Base-by-base conservation (phyloP, 805 yeast genomes). In the Kuraishia cidri region DNA sequence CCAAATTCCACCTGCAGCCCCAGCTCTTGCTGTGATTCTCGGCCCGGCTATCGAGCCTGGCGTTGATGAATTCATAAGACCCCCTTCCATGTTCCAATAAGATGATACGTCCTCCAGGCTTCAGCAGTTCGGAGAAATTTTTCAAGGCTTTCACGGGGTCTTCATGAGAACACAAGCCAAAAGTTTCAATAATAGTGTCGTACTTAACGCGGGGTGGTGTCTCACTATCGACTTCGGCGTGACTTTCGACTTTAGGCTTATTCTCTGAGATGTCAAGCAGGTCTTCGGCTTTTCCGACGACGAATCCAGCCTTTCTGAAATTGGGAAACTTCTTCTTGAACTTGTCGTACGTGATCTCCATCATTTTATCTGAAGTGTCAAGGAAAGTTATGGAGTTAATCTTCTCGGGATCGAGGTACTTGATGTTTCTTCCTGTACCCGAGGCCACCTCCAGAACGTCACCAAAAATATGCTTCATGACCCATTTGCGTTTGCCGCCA, bases 1-100 rank as follows among this genome's bases (percentile, higher is more conserved):
- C 97, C 41, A 92, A 62, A 51, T 92, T 92, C 97, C 97, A 92
- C 49, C 97, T 66, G 56, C 98, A 92, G 1, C 96, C 98, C 97
- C 97, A 92, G 3, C 79, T 75, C 37, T 80, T 73, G 60, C 88
- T 72, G 56, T 96, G 79, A 44, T 75, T 72, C 39, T 75, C 87
- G 3, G 96, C 88, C 40, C 92, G 67, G 38, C 74, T 72, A 54
- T 92, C 97, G 53, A 92, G 63, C 35, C 81, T 75, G 19, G 74
- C 69, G 56, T 92, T 92, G 43, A 92, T 71, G 33, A 79, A 73
- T 33, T 75, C 79, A 62, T 78, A 86, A 0, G 75, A 65, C 34
- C 96, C 85, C 45, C 96, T 66, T 2, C 98, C 98, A 50, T 92
- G 98, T 52, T 92, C 98, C 35, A 92, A 62, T 18, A 92, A 64